phyloP scores from a whole-genome alignment of 129 eudicot genomes.

The Tagetes erecta region DNA sequence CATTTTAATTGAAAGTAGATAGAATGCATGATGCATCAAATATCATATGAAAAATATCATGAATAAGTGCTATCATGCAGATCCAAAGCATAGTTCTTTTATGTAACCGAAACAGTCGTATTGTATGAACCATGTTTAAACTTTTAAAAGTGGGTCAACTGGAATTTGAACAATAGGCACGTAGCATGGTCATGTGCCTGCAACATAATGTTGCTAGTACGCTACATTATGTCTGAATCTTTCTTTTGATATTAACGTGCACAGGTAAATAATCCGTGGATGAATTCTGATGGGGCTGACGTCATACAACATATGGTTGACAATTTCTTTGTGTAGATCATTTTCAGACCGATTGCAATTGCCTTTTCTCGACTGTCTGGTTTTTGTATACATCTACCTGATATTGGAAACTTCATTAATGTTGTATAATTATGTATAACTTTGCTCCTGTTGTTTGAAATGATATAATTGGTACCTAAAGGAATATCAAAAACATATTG shows the following conservation, averaged over 20 bases:
- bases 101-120: neutral
- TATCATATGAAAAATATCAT: neutral
- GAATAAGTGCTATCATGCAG: neutral
- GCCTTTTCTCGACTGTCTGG: neutral
- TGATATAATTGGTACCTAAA: too few species aligned
- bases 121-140: neutral
- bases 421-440: neutral
- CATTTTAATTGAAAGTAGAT: neutral
- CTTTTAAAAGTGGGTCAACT: neutral
- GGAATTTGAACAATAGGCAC: neutral
- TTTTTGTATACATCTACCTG: slow-evolving; percentile 1
- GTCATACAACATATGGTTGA: slow-evolving; percentile 86
- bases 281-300: slow-evolving; percentile 78
- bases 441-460: too few species aligned
- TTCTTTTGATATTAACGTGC: slow-evolving; percentile 16
- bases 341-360: neutral
- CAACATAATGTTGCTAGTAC: slow-evolving; percentile 6
- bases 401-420: slow-evolving; percentile 6
- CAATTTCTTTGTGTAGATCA: slow-evolving; percentile 52
- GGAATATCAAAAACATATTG: too few species aligned
- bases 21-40: neutral
- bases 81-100: neutral
- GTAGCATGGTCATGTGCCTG: neutral
- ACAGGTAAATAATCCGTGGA: slow-evolving; percentile 64
- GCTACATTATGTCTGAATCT: slow-evolving; percentile 10